These are phyloP conservation scores for Candida ascalaphidarum DNA, from an alignment of 805 yeast genomes.

Conservation along the genomic window DNA sequence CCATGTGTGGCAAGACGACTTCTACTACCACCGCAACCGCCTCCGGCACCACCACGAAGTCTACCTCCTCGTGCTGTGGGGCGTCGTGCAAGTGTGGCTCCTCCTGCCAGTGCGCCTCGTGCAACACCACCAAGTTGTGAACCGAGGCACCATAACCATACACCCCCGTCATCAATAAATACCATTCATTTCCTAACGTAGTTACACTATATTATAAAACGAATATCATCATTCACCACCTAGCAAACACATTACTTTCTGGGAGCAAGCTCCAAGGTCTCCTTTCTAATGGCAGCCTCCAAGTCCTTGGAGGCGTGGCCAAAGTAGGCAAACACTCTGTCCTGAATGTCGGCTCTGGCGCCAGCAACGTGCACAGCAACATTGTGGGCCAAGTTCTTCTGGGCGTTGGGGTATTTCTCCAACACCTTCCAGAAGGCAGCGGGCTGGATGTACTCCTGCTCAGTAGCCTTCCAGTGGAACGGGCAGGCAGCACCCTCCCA, in stretches of 20 bases:
- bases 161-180: neutral
- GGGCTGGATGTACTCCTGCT: constrained; percentile 76
- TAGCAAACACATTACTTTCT: constrained; percentile 21
- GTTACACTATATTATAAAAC: neutral
- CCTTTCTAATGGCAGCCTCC: constrained; percentile 60
- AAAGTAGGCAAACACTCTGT: constrained; percentile 71
- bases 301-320: constrained; percentile 61
- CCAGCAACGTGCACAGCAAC: constrained; percentile 63
- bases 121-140: constrained; percentile 34
- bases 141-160: neutral
- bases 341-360: constrained; percentile 73
- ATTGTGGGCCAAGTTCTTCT: constrained; percentile 75
- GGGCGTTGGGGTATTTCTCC: constrained; percentile 74
- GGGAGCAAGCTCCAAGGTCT: constrained; percentile 44
- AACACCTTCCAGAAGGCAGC: constrained; percentile 70
- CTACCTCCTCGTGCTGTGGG: constrained; percentile 21
- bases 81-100: constrained; percentile 35
- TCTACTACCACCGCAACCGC: constrained; percentile 7
- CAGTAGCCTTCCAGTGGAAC: constrained; percentile 74
- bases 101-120: constrained; percentile 28
- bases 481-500: constrained; percentile 81
- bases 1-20: constrained; percentile 2
- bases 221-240: neutral
- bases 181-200: neutral
- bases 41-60: constrained; percentile 6